Evolutionary conservation across 140 eudicot genomes (phyloP).

Genomic region (Bidens hawaiensis): DNA sequence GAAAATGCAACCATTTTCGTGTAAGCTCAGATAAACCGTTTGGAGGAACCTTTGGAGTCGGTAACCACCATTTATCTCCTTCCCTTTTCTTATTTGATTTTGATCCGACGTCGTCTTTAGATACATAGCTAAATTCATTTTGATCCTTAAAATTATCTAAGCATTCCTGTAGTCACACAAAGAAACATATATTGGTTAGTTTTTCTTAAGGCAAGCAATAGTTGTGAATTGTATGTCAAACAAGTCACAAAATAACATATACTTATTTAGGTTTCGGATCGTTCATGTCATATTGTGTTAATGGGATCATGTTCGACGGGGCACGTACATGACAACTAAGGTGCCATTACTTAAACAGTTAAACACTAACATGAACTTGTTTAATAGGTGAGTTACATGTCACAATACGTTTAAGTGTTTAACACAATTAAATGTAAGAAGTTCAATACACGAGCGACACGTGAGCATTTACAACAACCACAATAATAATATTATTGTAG

Average conservation of each 20-base stretch:
- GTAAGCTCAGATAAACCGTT: conserved; percentile 61
- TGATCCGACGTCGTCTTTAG: conserved; percentile 38
- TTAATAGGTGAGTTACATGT: neutral
- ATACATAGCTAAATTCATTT: conserved; percentile 49
- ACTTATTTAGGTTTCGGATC: no score
- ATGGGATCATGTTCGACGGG: no score
- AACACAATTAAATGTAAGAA: no score
- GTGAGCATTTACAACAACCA: no score
- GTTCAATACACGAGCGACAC: no score
- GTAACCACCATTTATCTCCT: conserved; percentile 79
- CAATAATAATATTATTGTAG: no score
- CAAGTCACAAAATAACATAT: no score
- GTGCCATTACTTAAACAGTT: neutral
- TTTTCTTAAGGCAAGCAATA: neutral
- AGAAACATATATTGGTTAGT: conserved; percentile 2
- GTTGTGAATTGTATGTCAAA: no score
- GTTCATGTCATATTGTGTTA: no score
- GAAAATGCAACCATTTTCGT: conserved; percentile 59
- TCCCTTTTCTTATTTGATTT: conserved; percentile 42
- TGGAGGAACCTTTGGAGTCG: conserved; percentile 65
- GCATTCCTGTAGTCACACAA: conserved; percentile 42
- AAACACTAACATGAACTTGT: neutral
- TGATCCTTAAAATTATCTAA: conserved; percentile 61
- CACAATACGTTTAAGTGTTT: neutral
- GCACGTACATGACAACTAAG: no score